phyloP scores from a whole-genome alignment of 331 rosid genomes.

The Dryas integrifolia region DNA sequence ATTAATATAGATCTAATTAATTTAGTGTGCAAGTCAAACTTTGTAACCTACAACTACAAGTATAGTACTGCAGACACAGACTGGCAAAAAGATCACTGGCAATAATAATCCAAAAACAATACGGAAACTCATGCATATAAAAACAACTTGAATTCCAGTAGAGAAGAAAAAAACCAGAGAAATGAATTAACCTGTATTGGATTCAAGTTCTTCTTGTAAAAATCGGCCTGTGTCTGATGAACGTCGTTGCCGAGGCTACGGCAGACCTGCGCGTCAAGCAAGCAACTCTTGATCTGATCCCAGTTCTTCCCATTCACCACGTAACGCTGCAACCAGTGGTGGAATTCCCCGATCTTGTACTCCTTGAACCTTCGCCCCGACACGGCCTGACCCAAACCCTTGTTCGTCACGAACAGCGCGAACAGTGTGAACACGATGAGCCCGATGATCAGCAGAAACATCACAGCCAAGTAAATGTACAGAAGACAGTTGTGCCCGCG shows the following conservation, averaged over 20 bases:
- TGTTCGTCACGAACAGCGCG: constrained; percentile 60
- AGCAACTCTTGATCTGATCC: constrained; percentile 64
- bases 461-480: constrained; percentile 48
- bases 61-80: too few relatives aligned
- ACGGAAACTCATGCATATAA: too few relatives aligned
- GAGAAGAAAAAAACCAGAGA: too few relatives aligned
- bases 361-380: constrained; percentile 59
- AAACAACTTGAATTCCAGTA: too few relatives aligned
- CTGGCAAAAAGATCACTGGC: too few relatives aligned
- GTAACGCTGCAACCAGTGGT: constrained; percentile 66
- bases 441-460: constrained; percentile 49
- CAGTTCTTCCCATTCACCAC: constrained; percentile 65
- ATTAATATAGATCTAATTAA: too few relatives aligned
- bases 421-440: constrained; percentile 59
- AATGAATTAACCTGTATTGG: constrained; percentile 52
- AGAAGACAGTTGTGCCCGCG: constrained; percentile 48
- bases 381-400: constrained; percentile 46
- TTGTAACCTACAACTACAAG: too few relatives aligned
- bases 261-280: constrained; percentile 61
- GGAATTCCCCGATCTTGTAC: constrained; percentile 55
- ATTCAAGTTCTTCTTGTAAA: constrained; percentile 49
- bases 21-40: too few relatives aligned
- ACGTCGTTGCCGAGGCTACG: constrained; percentile 32
- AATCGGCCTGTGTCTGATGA: constrained; percentile 22
- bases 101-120: too few relatives aligned